These are phyloP conservation scores for Ottelia alismoides DNA, from an alignment of 106 monocot species.

Conservation along the genomic window DNA sequence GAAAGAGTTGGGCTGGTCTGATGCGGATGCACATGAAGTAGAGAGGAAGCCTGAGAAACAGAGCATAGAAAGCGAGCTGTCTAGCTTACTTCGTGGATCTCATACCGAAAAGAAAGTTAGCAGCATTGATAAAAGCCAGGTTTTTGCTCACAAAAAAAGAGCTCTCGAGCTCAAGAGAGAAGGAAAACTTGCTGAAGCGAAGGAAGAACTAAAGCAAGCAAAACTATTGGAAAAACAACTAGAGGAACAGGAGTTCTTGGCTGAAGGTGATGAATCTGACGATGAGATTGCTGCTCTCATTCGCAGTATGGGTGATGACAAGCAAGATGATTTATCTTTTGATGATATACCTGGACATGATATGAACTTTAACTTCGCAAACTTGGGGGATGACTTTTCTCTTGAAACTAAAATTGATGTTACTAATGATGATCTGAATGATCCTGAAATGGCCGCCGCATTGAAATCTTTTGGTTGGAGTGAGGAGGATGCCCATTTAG, in stretches of 20 bases:
- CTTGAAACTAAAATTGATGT: constrained; percentile 53
- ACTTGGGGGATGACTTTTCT: constrained; percentile 29
- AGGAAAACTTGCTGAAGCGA: constrained; percentile 91
- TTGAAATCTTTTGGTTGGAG: constrained; percentile 92
- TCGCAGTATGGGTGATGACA: constrained; percentile 48
- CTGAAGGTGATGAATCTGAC: constrained; percentile 69
- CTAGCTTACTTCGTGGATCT: constrained; percentile 54
- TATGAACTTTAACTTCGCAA: too few relatives aligned
- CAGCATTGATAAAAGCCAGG: constrained; percentile 53
- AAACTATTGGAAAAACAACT: constrained; percentile 84
- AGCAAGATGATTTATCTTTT: constrained; percentile 41
- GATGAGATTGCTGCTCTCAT: constrained; percentile 77
- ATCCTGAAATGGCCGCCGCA: constrained; percentile 67
- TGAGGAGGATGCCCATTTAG: constrained; percentile 33
- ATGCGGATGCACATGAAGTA: constrained; percentile 55
- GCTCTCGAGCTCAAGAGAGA: constrained; percentile 78
- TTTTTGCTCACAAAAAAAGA: constrained; percentile 66
- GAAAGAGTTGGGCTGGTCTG: constrained; percentile 86
- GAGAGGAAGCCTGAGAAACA: constrained; percentile 37
- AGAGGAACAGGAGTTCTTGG: constrained; percentile 83
- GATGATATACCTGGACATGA: too few relatives aligned
- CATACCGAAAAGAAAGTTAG: constrained; percentile 17
- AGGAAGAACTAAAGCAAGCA: constrained; percentile 95
- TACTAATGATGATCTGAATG: constrained; percentile 89
- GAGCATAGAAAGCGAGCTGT: constrained; percentile 75